Evolutionary conservation across 768 basidiomycete species (phyloP).

Genomic region (Heimioporus sp.): DNA sequence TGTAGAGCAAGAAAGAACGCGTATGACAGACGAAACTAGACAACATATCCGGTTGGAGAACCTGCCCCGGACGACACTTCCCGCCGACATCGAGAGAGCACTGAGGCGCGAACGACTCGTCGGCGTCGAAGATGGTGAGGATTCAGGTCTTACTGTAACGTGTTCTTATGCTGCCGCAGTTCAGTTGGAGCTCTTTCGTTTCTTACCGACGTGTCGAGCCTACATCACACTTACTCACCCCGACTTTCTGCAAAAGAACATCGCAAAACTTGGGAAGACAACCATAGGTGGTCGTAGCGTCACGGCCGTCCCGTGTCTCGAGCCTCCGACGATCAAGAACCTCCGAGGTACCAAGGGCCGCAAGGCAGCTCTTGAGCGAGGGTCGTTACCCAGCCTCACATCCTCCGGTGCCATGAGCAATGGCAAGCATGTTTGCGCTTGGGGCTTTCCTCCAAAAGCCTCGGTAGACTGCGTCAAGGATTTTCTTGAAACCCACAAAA

Average conservation of each 20-base stretch:
- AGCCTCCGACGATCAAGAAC: conserved; percentile 23
- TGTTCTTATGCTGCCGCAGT: conserved; percentile 38
- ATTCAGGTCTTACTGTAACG: not conserved
- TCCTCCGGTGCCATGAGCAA: conserved; percentile 51
- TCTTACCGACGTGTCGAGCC: conserved; percentile 58
- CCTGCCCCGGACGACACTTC: conserved; percentile 52
- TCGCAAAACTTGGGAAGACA: conserved; percentile 42
- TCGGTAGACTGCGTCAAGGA: conserved; percentile 33
- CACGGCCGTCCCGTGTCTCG: conserved; percentile 30
- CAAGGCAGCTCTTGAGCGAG: conserved; percentile 36
- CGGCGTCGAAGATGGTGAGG: conserved; percentile 42
- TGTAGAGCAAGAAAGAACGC: conserved; percentile 5
- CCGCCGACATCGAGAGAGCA: conserved; percentile 52
- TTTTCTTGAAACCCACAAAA: conserved; percentile 43
- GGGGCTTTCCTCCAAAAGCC: conserved; percentile 57
- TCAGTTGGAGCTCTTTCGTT: conserved; percentile 56
- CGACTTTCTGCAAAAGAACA: conserved; percentile 40
- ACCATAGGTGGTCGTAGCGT: conserved; percentile 46
- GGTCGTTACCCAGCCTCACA: conserved; percentile 38
- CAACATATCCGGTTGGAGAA: conserved; percentile 47
- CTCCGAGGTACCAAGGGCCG: conserved; percentile 42
- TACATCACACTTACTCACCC: conserved; percentile 52
- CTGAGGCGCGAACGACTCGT: conserved; percentile 40
- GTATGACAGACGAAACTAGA: conserved; percentile 19
- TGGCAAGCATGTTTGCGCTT: conserved; percentile 56